A percentile compares a stretch with the other conserved stretches of the same genome.
These are phyloP conservation scores for Diutina mesorugosa DNA, from an alignment of 1,139 yeast species.

Conservation along the genomic window DNA sequence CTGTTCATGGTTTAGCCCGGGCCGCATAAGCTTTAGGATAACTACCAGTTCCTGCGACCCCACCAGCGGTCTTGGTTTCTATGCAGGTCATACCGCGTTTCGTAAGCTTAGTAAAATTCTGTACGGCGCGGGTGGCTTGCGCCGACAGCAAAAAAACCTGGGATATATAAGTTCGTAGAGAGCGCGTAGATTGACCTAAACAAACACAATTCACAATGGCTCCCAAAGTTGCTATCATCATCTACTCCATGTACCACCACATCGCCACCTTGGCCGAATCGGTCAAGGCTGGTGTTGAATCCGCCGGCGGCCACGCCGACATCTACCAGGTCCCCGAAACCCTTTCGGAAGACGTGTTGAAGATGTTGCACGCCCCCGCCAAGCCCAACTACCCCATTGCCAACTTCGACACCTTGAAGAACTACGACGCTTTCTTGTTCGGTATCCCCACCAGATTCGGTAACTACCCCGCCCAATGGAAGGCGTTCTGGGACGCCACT, in stretches of 20 bases:
- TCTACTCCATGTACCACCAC: slow-evolving; percentile 8
- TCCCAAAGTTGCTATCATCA: slow-evolving; percentile 8
- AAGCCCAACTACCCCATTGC: slow-evolving; percentile 6
- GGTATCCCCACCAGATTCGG: slow-evolving; percentile 8
- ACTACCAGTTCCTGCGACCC: too few relatives aligned
- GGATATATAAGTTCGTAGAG: neutral
- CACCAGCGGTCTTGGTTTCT: too few relatives aligned
- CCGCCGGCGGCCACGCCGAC: slow-evolving; percentile 8
- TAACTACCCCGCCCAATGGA: slow-evolving; percentile 8
- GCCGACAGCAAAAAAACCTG: neutral
- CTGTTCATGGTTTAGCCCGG: too few relatives aligned
- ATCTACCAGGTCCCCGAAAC: slow-evolving; percentile 7
- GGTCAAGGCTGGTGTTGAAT: slow-evolving; percentile 6
- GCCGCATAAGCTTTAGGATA: too few relatives aligned
- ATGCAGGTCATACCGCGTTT: neutral
- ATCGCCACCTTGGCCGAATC: slow-evolving; percentile 7
- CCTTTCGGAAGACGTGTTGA: slow-evolving; percentile 6
- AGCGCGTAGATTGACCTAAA: neutral
- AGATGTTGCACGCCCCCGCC: slow-evolving; percentile 6
- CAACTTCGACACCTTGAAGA: slow-evolving; percentile 5
- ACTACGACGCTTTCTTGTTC: slow-evolving; percentile 8
- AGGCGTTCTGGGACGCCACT: slow-evolving; percentile 8
- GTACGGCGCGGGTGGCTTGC: neutral
- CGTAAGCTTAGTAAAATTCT: neutral
- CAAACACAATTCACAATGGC: slow-evolving; percentile 4